Evolutionary conservation across 2,329 filamentous ascomycete genomes (phyloP).

Genomic region (Fusarium aywerte): DNA sequence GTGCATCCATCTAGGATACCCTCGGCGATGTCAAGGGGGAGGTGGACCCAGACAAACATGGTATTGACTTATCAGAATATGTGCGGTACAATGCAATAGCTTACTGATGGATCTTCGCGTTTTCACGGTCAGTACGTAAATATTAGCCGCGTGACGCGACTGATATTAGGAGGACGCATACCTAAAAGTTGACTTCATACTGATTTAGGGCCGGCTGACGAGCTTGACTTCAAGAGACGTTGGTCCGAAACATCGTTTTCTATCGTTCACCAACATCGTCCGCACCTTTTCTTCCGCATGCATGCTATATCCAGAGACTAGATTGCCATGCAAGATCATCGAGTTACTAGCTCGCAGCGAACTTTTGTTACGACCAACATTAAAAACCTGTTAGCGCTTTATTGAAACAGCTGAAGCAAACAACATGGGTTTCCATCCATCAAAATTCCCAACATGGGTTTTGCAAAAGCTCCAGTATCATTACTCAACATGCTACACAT

Average conservation of each 20-base stretch:
- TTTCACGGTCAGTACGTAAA: not conserved
- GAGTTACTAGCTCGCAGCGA: not conserved
- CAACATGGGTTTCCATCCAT: not conserved
- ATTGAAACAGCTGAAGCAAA: not conserved
- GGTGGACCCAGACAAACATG: not conserved
- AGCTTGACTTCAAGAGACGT: not conserved
- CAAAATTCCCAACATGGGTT: not conserved
- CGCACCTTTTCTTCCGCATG: not conserved
- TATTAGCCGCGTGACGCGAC: constrained; percentile 28
- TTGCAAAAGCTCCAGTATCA: not conserved
- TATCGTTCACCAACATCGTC: not conserved
- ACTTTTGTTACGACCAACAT: not conserved
- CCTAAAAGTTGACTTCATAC: not conserved
- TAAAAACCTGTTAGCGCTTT: not conserved
- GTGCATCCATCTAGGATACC: constrained; percentile 2
- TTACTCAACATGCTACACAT: constrained; percentile 9
- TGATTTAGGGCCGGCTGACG: not conserved
- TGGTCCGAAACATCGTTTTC: not conserved
- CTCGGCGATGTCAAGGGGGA: not conserved
- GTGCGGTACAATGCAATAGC: constrained; percentile 4
- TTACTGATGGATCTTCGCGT: constrained; percentile 2
- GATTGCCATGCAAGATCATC: not conserved
- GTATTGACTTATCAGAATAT: constrained; percentile 11
- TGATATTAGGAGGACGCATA: constrained; percentile 4
- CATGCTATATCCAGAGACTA: not conserved